Conservation (phyloP, 2,329 filamentous ascomycete genomes). For the Colletotrichum sp. region DNA sequence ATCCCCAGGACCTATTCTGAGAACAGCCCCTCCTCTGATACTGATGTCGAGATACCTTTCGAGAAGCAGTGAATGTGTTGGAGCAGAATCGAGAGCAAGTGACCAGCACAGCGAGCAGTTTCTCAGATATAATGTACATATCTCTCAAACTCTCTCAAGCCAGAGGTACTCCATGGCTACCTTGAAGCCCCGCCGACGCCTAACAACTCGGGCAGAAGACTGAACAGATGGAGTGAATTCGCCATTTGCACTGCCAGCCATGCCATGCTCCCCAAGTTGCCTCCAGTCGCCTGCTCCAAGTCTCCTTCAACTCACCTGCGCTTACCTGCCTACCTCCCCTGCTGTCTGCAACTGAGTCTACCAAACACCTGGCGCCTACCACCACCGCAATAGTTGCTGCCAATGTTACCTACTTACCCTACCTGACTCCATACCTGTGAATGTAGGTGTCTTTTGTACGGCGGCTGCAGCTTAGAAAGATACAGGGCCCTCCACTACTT, state of each 20-base stretch:
- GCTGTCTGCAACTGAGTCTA: background rate
- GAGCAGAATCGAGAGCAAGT: background rate
- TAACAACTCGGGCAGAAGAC: background rate
- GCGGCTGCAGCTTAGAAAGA: background rate
- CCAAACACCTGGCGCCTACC: background rate
- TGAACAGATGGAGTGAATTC: background rate
- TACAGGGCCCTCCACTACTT: background rate
- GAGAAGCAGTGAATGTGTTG: background rate
- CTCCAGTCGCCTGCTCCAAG: background rate
- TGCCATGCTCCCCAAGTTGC: background rate
- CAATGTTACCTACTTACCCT: background rate
- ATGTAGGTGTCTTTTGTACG: background rate
- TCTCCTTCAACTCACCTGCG: background rate
- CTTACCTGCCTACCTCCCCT: background rate
- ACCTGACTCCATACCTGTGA: background rate
- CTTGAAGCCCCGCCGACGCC: background rate
- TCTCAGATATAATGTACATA: background rate
- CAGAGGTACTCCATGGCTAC: background rate
- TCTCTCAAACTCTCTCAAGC: background rate
- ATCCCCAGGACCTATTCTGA: background rate
- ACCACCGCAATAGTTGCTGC: background rate
- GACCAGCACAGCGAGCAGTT: background rate
- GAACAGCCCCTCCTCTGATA: background rate
- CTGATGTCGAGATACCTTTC: background rate
- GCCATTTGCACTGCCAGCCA: constrained; percentile 10